Percentiles rank a stretch among this genome's conserved stretches.
Conservation (phyloP, 352 stramenopile genomes). For the Plasmopara halstedii region DNA sequence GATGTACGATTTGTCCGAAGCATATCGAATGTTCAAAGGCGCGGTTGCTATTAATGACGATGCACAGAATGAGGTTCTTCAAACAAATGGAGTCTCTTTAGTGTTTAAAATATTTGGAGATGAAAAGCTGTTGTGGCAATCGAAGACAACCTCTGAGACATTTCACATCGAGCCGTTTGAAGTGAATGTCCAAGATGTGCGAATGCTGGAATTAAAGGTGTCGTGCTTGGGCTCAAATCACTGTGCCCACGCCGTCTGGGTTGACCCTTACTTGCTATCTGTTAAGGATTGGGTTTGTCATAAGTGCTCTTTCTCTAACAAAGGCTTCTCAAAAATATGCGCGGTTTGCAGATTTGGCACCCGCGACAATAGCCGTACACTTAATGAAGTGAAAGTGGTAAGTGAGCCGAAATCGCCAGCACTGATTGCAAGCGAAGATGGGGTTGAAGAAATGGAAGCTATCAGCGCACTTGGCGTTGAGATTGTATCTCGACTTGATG, state of each 20-base stretch:
- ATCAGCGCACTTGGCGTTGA: slow-evolving; percentile 14
- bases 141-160: slow-evolving; percentile 39
- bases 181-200: slow-evolving; percentile 42
- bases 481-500: slow-evolving; percentile 26
- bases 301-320: slow-evolving; percentile 68
- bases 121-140: slow-evolving; percentile 65
- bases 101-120: slow-evolving; percentile 71
- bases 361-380: slow-evolving; percentile 11
- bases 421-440: not conserved
- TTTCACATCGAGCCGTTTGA: slow-evolving; percentile 47
- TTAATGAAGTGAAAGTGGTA: not conserved
- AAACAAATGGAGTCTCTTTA: slow-evolving; percentile 45
- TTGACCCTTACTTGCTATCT: slow-evolving; percentile 61
- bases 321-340: slow-evolving; percentile 41
- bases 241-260: slow-evolving; percentile 71
- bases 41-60: slow-evolving; percentile 75
- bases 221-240: slow-evolving; percentile 70
- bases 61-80: slow-evolving; percentile 43
- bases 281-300: slow-evolving; percentile 66
- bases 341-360: slow-evolving; percentile 33
- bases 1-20: slow-evolving; percentile 69
- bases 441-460: slow-evolving; percentile 2
- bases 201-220: slow-evolving; percentile 70
- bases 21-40: slow-evolving; percentile 45
- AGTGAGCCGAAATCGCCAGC: not conserved